Percentiles rank a stretch among this genome's conserved stretches.
These are phyloP conservation scores for Liriodendron chinense DNA, from an alignment of 164 flowering plant genomes.

Conservation along the genomic window DNA sequence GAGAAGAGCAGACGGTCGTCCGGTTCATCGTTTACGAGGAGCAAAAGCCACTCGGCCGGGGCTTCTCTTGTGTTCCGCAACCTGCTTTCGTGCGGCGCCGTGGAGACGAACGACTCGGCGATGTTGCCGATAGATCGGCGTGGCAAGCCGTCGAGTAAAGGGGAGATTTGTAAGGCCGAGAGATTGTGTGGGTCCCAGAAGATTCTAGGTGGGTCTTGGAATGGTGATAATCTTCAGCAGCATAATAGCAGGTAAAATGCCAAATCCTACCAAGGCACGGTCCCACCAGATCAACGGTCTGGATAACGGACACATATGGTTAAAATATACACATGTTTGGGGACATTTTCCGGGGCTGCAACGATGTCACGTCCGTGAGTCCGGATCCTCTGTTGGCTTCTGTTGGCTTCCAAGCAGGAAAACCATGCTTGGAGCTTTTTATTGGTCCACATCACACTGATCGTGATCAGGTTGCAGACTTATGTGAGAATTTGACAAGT, in stretches of 20 bases:
- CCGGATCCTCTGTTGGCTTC: too few species aligned
- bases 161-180: constrained; percentile 12
- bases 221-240: constrained; percentile 13
- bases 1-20: not conserved
- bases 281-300: too few species aligned
- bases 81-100: constrained; percentile 46
- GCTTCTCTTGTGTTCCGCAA: constrained; percentile 37
- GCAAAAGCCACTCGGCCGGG: constrained; percentile 35
- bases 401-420: too few species aligned
- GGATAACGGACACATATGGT: too few species aligned
- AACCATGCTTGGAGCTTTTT: too few species aligned
- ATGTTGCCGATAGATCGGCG: not conserved
- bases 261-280: too few species aligned
- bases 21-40: constrained; percentile 15
- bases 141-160: not conserved
- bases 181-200: not conserved
- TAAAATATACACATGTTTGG: too few species aligned
- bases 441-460: too few species aligned
- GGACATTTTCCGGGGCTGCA: too few species aligned
- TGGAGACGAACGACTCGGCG: constrained; percentile 46
- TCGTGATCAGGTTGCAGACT: too few species aligned
- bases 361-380: too few species aligned
- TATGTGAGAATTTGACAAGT: too few species aligned
- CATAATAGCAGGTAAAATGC: not conserved
- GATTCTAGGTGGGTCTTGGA: constrained; percentile 30